A percentile compares a stretch with the other conserved stretches of the same genome.
Evolutionary conservation across 2,329 filamentous ascomycete species (phyloP).

Genomic region (Elsinoe perseae): DNA sequence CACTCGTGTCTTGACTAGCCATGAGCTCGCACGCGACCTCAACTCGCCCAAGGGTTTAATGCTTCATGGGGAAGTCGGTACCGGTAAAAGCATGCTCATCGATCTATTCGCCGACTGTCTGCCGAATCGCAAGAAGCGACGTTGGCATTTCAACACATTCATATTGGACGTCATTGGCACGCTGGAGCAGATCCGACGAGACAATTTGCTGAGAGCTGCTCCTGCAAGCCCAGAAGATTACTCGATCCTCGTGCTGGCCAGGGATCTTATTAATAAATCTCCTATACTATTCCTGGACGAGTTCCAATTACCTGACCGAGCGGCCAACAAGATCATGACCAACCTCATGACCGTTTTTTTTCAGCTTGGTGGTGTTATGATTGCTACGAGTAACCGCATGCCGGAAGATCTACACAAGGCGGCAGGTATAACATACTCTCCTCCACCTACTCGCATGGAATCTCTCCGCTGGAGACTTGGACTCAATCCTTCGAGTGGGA

Average conservation of each 20-base stretch:
- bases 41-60: slow-evolving; percentile 68
- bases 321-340: slow-evolving; percentile 69
- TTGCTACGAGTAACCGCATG: slow-evolving; percentile 77
- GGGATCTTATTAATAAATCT: slow-evolving; percentile 64
- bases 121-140: slow-evolving; percentile 62
- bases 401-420: slow-evolving; percentile 73
- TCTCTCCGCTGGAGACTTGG: slow-evolving; percentile 46
- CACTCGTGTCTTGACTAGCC: slow-evolving; percentile 58
- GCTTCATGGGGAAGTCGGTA: slow-evolving; percentile 73
- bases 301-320: slow-evolving; percentile 73
- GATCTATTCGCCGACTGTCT: slow-evolving; percentile 72
- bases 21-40: slow-evolving; percentile 63
- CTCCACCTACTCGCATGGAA: slow-evolving; percentile 45
- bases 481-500: slow-evolving; percentile 26
- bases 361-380: slow-evolving; percentile 69
- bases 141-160: slow-evolving; percentile 81
- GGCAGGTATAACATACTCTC: slow-evolving; percentile 59
- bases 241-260: slow-evolving; percentile 64
- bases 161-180: slow-evolving; percentile 71
- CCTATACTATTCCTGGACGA: slow-evolving; percentile 76
- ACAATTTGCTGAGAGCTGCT: slow-evolving; percentile 23
- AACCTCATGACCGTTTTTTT: slow-evolving; percentile 75
- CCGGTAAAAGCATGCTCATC: slow-evolving; percentile 77
- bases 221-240: slow-evolving; percentile 47
- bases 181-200: slow-evolving; percentile 56